Evolutionary conservation across 129 eudicot species (phyloP).

Genomic region (Centrapalus pauciflorus): DNA sequence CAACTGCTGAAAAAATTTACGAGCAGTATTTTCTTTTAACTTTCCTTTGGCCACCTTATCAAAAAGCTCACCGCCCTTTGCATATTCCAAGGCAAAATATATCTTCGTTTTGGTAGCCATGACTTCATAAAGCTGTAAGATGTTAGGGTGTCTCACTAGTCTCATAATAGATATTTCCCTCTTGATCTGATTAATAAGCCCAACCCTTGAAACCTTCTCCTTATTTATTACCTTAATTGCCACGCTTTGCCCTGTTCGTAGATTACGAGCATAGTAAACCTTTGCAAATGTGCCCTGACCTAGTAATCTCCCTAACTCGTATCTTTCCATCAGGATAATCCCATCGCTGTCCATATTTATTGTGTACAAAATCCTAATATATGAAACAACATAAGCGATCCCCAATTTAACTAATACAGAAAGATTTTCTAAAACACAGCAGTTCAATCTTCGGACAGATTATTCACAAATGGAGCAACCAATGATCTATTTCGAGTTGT

Average conservation of each 20-base stretch:
- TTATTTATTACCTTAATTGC: constrained; percentile 83
- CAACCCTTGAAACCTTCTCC: constrained; percentile 57
- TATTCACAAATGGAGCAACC: background rate
- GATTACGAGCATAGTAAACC: constrained; percentile 64
- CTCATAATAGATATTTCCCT: constrained; percentile 80
- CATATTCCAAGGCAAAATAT: constrained; percentile 69
- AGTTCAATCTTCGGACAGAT: constrained; percentile 22
- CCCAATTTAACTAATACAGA: background rate
- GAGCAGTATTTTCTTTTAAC: constrained; percentile 67
- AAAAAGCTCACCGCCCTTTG: constrained; percentile 88
- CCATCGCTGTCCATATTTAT: constrained; percentile 43
- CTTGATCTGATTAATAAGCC: constrained; percentile 70
- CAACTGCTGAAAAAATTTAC: constrained; percentile 66
- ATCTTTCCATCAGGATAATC: constrained; percentile 58
- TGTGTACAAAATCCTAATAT: background rate
- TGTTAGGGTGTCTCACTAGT: constrained; percentile 74
- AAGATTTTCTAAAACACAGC: background rate
- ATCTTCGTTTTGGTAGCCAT: constrained; percentile 88
- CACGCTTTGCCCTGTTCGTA: constrained; percentile 60
- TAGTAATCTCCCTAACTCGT: constrained; percentile 73
- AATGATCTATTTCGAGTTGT: background rate
- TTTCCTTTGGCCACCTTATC: constrained; percentile 74
- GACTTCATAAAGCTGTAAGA: constrained; percentile 74
- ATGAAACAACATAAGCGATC: background rate
- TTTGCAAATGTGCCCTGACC: constrained; percentile 93